Evolutionary conservation across 2,329 filamentous ascomycete genomes (phyloP).

Genomic region (Cryphonectria carpinicola): DNA sequence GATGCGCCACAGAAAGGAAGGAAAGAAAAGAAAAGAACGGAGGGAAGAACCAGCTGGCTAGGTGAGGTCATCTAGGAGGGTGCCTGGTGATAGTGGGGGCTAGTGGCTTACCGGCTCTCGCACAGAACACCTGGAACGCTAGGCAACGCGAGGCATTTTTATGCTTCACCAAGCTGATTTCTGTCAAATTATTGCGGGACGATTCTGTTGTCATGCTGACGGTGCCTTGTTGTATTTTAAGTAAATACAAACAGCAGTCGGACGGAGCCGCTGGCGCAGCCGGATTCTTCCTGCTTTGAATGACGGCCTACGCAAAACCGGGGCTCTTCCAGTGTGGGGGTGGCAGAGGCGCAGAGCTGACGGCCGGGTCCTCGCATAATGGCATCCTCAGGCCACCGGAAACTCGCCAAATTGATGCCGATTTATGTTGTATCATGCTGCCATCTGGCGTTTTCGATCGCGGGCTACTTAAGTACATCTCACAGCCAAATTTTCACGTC

Average conservation of each 20-base stretch:
- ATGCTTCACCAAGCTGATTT: neutral
- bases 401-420: neutral
- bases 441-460: neutral
- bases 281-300: neutral
- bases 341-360: neutral
- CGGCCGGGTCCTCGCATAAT: neutral
- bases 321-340: neutral
- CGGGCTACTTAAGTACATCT: neutral
- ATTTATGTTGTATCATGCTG: neutral
- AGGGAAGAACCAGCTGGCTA: too few species aligned
- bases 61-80: too few species aligned
- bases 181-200: neutral
- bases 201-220: neutral
- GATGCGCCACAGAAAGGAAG: too few species aligned
- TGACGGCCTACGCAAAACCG: neutral
- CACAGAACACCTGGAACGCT: too few species aligned
- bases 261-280: neutral
- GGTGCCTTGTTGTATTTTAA: too few species aligned
- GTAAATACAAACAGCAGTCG: neutral
- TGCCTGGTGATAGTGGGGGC: too few species aligned
- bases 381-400: too few species aligned
- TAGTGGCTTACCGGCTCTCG: too few species aligned
- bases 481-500: neutral
- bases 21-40: too few species aligned
- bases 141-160: neutral